A percentile compares a stretch with the other conserved stretches of the same genome.
Evolutionary conservation across 768 basidiomycete genomes (phyloP).

Genomic region (Boletus sp.): DNA sequence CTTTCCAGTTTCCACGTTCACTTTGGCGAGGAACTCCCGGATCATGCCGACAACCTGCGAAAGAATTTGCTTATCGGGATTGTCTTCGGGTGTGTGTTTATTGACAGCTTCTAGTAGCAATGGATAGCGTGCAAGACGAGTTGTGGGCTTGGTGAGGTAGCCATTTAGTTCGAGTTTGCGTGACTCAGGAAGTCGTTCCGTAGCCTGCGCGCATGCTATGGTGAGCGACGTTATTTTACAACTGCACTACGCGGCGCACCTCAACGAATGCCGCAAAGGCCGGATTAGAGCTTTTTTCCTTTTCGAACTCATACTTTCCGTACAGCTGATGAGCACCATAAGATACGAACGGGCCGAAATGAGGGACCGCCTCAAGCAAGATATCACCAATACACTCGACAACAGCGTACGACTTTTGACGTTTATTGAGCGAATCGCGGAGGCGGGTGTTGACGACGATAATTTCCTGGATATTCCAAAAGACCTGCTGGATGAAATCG

Average conservation of each 20-base stretch:
- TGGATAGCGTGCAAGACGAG: constrained; percentile 94
- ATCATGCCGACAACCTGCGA: constrained; percentile 75
- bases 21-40: constrained; percentile 78
- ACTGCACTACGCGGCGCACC: constrained; percentile 39
- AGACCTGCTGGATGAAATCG: constrained; percentile 90
- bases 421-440: constrained; percentile 90
- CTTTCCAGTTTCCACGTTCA: constrained; percentile 92
- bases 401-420: constrained; percentile 92
- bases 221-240: neutral
- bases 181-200: constrained; percentile 91
- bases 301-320: constrained; percentile 99
- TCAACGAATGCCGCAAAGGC: constrained; percentile 95
- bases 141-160: constrained; percentile 97
- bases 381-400: constrained; percentile 92
- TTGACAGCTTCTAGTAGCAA: constrained; percentile 86
- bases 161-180: constrained; percentile 96
- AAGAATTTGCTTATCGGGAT: constrained; percentile 75
- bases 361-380: constrained; percentile 78
- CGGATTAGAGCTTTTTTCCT: constrained; percentile 91
- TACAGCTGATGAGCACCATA: constrained; percentile 97
- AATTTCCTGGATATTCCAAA: constrained; percentile 97
- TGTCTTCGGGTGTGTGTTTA: constrained; percentile 90
- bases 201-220: constrained; percentile 48
- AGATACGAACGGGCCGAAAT: constrained; percentile 89
- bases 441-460: constrained; percentile 86